A percentile compares a stretch with the other conserved stretches of the same genome.
Conservation (phyloP, 805 yeast species). For the Danielia oregonensis region DNA sequence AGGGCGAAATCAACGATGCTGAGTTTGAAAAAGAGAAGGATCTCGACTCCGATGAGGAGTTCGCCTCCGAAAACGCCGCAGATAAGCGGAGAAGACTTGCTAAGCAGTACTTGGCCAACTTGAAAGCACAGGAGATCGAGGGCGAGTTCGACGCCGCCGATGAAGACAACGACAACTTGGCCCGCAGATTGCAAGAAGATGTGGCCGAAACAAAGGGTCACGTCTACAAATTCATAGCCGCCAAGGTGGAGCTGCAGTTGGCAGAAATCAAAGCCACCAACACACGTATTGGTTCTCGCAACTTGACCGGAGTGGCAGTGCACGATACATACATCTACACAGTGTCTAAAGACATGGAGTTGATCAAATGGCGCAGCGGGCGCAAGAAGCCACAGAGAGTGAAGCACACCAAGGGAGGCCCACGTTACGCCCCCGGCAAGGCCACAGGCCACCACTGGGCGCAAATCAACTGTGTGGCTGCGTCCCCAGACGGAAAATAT, state of each 20-base stretch:
- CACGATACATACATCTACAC: constrained; percentile 66
- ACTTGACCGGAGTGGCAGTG: constrained; percentile 54
- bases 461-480: constrained; percentile 74
- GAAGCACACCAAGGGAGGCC: constrained; percentile 64
- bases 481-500: constrained; percentile 80
- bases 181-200: constrained; percentile 77
- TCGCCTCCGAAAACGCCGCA: constrained; percentile 74
- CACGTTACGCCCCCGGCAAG: constrained; percentile 44
- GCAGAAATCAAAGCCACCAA: constrained; percentile 31
- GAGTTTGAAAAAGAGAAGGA: constrained; percentile 13
- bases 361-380: constrained; percentile 68
- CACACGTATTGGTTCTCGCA: constrained; percentile 60
- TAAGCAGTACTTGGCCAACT: constrained; percentile 80
- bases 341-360: constrained; percentile 74
- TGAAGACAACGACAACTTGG: constrained; percentile 79
- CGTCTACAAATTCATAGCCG: constrained; percentile 66
- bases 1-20: constrained; percentile 23
- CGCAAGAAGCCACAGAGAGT: constrained; percentile 55
- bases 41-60: constrained; percentile 66
- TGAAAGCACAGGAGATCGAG: constrained; percentile 52
- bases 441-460: constrained; percentile 70
- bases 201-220: constrained; percentile 88
- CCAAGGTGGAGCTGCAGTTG: constrained; percentile 38
- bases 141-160: constrained; percentile 85
- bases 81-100: constrained; percentile 94